Evolutionary conservation across 129 eudicot genomes (phyloP).

Genomic region (Dittrichia graveolens): DNA sequence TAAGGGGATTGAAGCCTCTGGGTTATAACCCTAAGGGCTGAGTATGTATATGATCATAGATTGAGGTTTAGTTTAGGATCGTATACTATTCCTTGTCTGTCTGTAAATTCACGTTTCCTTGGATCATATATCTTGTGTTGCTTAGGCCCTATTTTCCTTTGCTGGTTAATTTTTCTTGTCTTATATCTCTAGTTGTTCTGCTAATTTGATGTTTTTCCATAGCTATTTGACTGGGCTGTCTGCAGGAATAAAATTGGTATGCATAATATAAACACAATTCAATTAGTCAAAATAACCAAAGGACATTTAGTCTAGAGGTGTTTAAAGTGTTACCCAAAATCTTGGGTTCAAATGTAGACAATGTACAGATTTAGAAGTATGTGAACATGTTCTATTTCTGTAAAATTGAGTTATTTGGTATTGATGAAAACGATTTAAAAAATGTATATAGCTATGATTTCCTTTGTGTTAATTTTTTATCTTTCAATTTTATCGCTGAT

Average conservation of each 20-base stretch:
- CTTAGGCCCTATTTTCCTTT: conserved; percentile 13
- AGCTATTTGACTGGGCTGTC: neutral
- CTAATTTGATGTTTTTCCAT: neutral
- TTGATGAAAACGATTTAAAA: too few relatives aligned
- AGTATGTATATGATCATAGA: conserved; percentile 34
- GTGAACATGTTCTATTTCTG: too few relatives aligned
- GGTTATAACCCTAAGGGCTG: conserved; percentile 17
- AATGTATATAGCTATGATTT: too few relatives aligned
- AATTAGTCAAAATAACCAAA: too few relatives aligned
- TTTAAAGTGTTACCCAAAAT: too few relatives aligned
- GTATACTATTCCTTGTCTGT: conserved; percentile 15
- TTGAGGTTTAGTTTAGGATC: conserved; percentile 33
- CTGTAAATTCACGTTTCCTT: neutral
- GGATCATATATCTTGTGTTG: conserved; percentile 25
- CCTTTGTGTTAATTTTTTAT: too few relatives aligned
- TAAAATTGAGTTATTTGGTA: too few relatives aligned
- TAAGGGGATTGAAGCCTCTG: conserved; percentile 29
- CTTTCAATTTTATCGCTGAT: too few relatives aligned
- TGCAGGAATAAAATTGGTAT: neutral
- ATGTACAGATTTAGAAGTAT: too few relatives aligned
- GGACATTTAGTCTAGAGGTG: too few relatives aligned
- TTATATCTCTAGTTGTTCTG: neutral
- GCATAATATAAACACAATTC: too few relatives aligned
- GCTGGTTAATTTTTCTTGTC: neutral
- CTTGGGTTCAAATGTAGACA: too few relatives aligned